phyloP scores from a whole-genome alignment of 148 eudicot species.

The Vaccinium macrocarpon region DNA sequence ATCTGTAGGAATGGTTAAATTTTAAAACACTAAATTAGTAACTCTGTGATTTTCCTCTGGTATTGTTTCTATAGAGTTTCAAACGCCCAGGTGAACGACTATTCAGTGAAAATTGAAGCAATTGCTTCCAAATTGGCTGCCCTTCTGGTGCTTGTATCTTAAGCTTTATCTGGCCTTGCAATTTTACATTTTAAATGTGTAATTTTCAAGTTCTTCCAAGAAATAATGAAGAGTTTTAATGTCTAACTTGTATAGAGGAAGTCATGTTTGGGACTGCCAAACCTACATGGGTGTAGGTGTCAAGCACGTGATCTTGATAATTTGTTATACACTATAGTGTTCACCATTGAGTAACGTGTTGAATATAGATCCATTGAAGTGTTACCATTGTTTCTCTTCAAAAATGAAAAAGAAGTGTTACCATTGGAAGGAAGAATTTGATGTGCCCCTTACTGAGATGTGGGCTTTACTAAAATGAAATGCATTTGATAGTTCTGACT shows the following conservation, averaged over 20 bases:
- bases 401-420: no score
- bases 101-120: slow-evolving; percentile 85
- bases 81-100: slow-evolving; percentile 73
- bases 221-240: no score
- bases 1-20: background rate
- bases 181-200: slow-evolving; percentile 5
- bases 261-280: no score
- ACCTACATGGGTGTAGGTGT: no score
- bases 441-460: no score
- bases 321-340: no score
- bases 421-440: no score
- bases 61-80: slow-evolving; percentile 50
- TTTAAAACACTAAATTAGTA: slow-evolving; percentile 1
- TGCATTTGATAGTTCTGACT: background rate
- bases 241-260: no score
- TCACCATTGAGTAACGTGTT: no score
- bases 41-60: slow-evolving; percentile 8
- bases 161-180: background rate
- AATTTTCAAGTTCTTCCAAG: background rate
- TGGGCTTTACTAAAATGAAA: background rate
- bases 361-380: no score
- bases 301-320: no score
- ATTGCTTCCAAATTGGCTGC: slow-evolving; percentile 61
- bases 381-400: no score
- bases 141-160: slow-evolving; percentile 43